Base-by-base conservation (phyloP, 192 early-diverging fungal species). In the Obelidium mucronatum region DNA sequence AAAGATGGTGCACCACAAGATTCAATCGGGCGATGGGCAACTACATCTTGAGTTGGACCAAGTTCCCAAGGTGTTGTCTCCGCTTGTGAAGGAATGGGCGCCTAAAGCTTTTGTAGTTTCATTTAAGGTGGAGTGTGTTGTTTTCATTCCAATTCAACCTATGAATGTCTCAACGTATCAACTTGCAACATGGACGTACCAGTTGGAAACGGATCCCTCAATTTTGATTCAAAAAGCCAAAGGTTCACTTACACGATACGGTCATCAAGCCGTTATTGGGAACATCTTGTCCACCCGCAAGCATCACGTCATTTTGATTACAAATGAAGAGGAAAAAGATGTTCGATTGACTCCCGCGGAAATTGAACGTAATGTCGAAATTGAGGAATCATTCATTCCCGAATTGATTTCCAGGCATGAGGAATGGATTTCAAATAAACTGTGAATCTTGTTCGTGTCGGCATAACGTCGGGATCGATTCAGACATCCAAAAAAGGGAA, bases 1-100 rank as follows among this genome's bases (percentile, higher is more conserved):
- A 54, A 94, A 91, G 75, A 96, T 98, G 97, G 91, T 91, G 79
- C 94, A 96, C 69, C 98, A 99, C 84, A 99, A 99, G 83, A 99
- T 99, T 62, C 98, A 99, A 79, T 97, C 95, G 3, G 85, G 89
- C 2, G 90, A 87, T 17, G 98, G 97, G 52, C 89, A 82, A n/a
- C 81, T 99, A 70, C 92, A 91, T 0, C 81, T 99, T 68, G 85
- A 87, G 6, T 88, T 99, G 78, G 96, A 99, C 73, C 96, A 97
- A 78, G 98, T 99, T 2, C 98, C 98, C 61, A 99, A 99, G 76
- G 93, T 98, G 59, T 83, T 99, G 62, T 88, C 91, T 19, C 98
- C 98, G 1, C 82, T 99, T 24, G 97, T 99, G 19, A 93, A 91
- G 42, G 89, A 93, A 58, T 99, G 98, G 98, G 96, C 93, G 0